Evolutionary conservation across 257 asterid genomes (phyloP).

Genomic region (Gentiana macrophylla): DNA sequence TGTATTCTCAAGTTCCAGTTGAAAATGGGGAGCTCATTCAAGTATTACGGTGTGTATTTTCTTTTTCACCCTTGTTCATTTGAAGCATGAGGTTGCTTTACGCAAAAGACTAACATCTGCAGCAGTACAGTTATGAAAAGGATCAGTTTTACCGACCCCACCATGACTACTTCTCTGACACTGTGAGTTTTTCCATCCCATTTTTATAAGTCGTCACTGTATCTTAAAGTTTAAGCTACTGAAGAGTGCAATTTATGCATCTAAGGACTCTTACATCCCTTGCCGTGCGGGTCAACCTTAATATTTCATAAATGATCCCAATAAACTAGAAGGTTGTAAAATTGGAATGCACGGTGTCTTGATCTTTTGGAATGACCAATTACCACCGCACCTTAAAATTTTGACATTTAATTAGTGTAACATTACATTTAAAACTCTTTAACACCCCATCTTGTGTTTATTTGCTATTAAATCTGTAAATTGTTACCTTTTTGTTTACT

Average conservation of each 20-base stretch:
- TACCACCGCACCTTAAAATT: no score
- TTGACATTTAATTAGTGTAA: no score
- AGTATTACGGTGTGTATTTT: conserved; percentile 51
- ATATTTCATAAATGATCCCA: no score
- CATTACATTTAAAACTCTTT: no score
- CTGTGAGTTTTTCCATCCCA: conserved; percentile 31
- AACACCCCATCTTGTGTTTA: neutral
- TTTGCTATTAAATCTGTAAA: conserved; percentile 8
- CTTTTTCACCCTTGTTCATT: conserved; percentile 12
- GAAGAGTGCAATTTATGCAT: no score
- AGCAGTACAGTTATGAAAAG: conserved; percentile 85
- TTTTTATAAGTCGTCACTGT: neutral
- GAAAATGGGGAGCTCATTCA: conserved; percentile 91
- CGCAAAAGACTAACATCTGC: conserved; percentile 63
- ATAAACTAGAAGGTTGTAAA: no score
- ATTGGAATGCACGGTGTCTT: no score
- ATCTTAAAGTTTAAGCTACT: no score
- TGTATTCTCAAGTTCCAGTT: conserved; percentile 66
- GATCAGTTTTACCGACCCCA: conserved; percentile 67
- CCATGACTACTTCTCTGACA: conserved; percentile 75
- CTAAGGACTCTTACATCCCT: no score
- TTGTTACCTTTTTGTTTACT: neutral
- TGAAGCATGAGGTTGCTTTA: conserved; percentile 20
- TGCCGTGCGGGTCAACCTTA: no score
- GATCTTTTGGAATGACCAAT: no score